Percentiles rank a stretch among this genome's conserved stretches.
Conservation (phyloP, 225 moss, liverwort and hornwort species). For the Asterella californica region DNA sequence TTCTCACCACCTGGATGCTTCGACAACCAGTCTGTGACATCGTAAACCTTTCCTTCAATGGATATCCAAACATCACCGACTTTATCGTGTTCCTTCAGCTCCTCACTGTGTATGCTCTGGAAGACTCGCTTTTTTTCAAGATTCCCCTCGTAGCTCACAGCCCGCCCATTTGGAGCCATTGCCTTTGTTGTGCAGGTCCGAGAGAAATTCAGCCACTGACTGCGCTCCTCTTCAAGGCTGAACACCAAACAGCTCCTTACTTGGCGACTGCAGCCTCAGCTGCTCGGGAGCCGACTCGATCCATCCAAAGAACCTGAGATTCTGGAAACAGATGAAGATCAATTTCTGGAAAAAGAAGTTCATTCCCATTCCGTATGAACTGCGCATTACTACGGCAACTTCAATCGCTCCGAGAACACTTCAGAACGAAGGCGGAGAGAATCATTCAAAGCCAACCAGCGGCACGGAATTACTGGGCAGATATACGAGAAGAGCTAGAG, state of each 20-base stretch:
- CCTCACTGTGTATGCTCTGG: constrained; percentile 61
- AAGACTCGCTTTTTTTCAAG: neutral
- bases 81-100: constrained; percentile 66
- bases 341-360: no score
- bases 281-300: neutral
- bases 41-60: constrained; percentile 87
- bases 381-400: no score
- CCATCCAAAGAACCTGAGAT: neutral
- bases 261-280: neutral
- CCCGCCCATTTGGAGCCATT: constrained; percentile 14
- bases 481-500: no score
- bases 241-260: neutral
- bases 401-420: no score
- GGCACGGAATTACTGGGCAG: no score
- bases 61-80: constrained; percentile 83
- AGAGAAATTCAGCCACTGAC: neutral
- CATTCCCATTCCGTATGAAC: no score
- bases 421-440: no score
- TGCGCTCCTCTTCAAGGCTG: neutral
- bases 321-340: no score
- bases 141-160: neutral
- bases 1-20: constrained; percentile 82
- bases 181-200: neutral
- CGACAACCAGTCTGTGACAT: constrained; percentile 74
- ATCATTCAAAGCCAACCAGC: no score